Conservation (phyloP, 805 yeast species). For the Zygoascus ofunaensis region DNA sequence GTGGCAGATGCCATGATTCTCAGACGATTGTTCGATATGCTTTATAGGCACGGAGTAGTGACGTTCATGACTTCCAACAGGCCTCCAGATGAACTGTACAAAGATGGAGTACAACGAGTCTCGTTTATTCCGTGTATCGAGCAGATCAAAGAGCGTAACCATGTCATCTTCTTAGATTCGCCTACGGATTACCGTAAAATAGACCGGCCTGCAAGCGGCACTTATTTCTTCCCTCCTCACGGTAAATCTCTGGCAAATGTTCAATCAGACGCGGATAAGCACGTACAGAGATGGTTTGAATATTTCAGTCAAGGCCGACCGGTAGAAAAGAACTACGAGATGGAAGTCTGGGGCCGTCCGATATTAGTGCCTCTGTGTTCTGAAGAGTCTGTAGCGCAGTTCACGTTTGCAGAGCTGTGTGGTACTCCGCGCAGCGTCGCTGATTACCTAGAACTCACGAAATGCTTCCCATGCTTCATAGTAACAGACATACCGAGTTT, state of each 20-base stretch:
- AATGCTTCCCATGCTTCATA: constrained; percentile 65
- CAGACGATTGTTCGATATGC: constrained; percentile 57
- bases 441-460: constrained; percentile 79
- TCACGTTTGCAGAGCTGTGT: constrained; percentile 77
- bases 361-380: constrained; percentile 66
- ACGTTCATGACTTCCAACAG: constrained; percentile 92
- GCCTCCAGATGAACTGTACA: constrained; percentile 86
- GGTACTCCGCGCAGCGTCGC: constrained; percentile 88
- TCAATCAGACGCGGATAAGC: constrained; percentile 44
- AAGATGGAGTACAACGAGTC: constrained; percentile 88
- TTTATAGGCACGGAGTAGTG: constrained; percentile 84
- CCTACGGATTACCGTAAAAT: constrained; percentile 91
- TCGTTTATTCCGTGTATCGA: constrained; percentile 89
- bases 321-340: constrained; percentile 29
- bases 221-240: constrained; percentile 58
- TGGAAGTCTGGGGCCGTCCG: constrained; percentile 79
- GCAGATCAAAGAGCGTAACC: constrained; percentile 59
- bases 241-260: constrained; percentile 49
- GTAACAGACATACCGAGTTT: constrained; percentile 88
- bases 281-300: constrained; percentile 67
- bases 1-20: constrained; percentile 98
- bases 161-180: constrained; percentile 73
- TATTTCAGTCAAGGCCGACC: constrained; percentile 60
- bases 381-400: constrained; percentile 79
- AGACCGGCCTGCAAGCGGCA: constrained; percentile 72